Conservation (phyloP, 2,329 filamentous ascomycete species). For the Colletotrichum lentis region DNA sequence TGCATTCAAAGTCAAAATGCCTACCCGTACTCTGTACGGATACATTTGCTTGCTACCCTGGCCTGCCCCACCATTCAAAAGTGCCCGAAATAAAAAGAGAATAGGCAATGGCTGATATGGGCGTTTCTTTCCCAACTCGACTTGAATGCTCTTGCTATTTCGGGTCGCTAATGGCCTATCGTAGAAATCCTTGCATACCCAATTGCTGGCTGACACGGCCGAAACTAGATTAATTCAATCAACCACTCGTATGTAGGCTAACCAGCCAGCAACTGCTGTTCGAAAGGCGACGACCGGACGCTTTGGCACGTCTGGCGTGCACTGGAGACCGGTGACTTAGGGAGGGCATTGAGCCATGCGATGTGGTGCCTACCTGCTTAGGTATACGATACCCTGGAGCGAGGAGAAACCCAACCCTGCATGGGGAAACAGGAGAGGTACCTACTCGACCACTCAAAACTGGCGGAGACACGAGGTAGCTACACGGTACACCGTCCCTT, state of each 20-base stretch:
- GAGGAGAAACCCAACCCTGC: not conserved
- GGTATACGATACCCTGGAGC: not conserved
- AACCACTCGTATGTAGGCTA: constrained; percentile 6
- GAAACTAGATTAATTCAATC: constrained; percentile 30
- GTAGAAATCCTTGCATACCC: constrained; percentile 20
- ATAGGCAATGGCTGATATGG: constrained; percentile 28
- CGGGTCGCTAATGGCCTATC: constrained; percentile 27
- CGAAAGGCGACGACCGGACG: constrained; percentile 25
- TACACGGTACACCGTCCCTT: not conserved
- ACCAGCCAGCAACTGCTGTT: constrained; percentile 17
- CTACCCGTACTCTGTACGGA: too few species aligned
- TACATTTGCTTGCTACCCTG: not conserved
- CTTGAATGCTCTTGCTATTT: not conserved
- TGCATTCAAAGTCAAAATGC: constrained; percentile 1
- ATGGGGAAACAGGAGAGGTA: constrained; percentile 15
- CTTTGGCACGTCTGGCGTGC: not conserved
- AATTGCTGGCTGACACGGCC: constrained; percentile 24
- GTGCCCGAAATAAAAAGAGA: not conserved
- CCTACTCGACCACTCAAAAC: not conserved
- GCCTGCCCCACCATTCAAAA: not conserved
- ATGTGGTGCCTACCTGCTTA: not conserved
- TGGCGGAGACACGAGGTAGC: constrained; percentile 1
- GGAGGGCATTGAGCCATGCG: not conserved
- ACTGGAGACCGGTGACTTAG: constrained; percentile 25
- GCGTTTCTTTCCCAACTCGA: constrained; percentile 13